Base-by-base conservation (phyloP, 2,329 filamentous ascomycete genomes). In the Diaporthe ampelina region DNA sequence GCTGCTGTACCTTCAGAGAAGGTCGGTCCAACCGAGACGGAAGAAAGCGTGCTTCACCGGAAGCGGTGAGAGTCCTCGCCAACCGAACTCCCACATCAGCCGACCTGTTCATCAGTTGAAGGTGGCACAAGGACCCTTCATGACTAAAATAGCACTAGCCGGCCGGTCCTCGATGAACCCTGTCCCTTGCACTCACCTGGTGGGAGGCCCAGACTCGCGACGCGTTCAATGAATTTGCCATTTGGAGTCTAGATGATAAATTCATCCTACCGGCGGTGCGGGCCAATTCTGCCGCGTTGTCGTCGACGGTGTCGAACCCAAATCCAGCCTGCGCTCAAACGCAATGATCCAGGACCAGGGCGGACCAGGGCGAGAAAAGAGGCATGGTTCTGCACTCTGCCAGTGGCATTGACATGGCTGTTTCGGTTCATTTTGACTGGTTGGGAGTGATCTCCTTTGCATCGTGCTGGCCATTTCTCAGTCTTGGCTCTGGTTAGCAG, bases 111-210 rank as follows among this genome's bases (percentile, higher is more conserved):
- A 54, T 26, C 45, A 54, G n/a, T 40, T n/a, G n/a, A 45, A 40
- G 29, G 45, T 29, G 45, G 48, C 45, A 54, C 32, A 24, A 54
- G 21, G 21, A 54, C 45, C 45, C 63, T 52, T 67, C 63, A 52
- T 67, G 63, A 68, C 63, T 54, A 68, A 54, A 68, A 24, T 54
- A 54, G 48, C 63, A 54, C 45, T 52, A 54, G 45, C 63, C 48
- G 24, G 63, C 11, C n/a, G 52, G 48, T 40, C 17, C 26, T 26
- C 29, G n/a, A 17, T 54, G 48, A 54, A 54, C 63, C 63, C 63
- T 68, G 63, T 11, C 32, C 63, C 63, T 54, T 48, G 37, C n/a
- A 32, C 40, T 63, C 13, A 4, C 29, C 32, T 24, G n/a, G 32
- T 21, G 48, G 26, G 21, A 40, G 32, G 63, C 63, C 15, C n/a